Conservation (phyloP, 192 early-diverging fungal genomes). For the Thoreauomyces humboldtii region DNA sequence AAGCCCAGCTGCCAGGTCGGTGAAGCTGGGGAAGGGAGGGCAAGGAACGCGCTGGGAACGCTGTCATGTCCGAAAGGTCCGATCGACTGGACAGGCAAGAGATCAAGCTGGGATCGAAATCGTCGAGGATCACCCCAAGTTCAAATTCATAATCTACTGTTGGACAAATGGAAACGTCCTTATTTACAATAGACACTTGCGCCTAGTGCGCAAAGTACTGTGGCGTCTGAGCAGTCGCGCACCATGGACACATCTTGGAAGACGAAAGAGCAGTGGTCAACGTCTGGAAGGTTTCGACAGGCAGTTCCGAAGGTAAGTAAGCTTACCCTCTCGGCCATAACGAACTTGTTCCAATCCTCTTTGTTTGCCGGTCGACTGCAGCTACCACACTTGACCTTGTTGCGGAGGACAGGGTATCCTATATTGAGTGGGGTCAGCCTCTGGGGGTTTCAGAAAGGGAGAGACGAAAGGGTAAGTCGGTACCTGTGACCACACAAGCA, state of each 20-base stretch:
- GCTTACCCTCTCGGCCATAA: constrained; percentile 52
- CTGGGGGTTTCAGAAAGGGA: background rate
- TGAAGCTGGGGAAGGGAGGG: no score
- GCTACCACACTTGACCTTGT: constrained; percentile 46
- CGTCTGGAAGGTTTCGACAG: background rate
- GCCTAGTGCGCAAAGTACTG: constrained; percentile 37
- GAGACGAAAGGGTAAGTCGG: no score
- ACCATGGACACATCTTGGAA: constrained; percentile 57
- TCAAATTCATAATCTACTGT: no score
- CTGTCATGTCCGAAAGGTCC: no score
- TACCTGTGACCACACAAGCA: constrained; percentile 63
- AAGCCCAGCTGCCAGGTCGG: no score
- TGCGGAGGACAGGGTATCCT: constrained; percentile 58
- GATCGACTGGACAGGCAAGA: no score
- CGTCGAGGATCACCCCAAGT: no score
- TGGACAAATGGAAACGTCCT: no score
- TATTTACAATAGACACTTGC: no score
- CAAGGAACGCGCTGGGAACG: no score
- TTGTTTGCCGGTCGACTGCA: constrained; percentile 57
- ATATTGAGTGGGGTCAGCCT: background rate
- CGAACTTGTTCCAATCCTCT: constrained; percentile 67
- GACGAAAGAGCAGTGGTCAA: background rate
- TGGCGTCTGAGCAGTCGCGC: constrained; percentile 43
- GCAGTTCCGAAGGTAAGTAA: background rate
- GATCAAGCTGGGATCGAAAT: no score